A percentile compares a stretch with the other conserved stretches of the same genome.
Evolutionary conservation across 164 flowering plant genomes (phyloP).

Genomic region (Hamamelis virginiana): DNA sequence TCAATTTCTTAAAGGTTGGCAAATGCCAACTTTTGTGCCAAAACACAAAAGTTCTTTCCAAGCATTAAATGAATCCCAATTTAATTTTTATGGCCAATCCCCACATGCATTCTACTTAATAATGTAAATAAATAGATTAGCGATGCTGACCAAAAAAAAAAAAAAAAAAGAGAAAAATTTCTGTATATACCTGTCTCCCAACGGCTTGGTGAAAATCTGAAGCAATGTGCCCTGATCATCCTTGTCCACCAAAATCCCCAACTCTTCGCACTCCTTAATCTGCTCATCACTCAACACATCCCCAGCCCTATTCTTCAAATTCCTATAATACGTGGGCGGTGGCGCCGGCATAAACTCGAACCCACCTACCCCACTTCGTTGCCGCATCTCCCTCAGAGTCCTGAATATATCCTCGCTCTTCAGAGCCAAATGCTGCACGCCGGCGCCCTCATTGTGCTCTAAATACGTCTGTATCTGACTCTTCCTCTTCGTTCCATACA

Average conservation of each 20-base stretch:
- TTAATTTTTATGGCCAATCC: no score
- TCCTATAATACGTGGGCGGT: constrained; percentile 78
- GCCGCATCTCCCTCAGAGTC: constrained; percentile 84
- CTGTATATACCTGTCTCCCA: constrained; percentile 76
- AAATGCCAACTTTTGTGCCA: no score
- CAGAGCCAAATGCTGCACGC: constrained; percentile 86
- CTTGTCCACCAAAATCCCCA: constrained; percentile 85
- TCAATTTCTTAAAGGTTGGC: no score
- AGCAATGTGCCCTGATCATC: constrained; percentile 85
- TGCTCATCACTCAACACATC: constrained; percentile 78
- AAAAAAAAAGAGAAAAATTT: no score
- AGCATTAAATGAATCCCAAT: no score
- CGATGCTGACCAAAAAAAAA: no score
- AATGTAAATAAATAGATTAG: no score
- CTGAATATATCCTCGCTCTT: constrained; percentile 61
- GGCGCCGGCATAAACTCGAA: constrained; percentile 95
- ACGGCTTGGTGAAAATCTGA: constrained; percentile 90
- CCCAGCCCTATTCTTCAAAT: constrained; percentile 63
- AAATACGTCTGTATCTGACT: constrained; percentile 89
- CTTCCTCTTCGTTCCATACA: constrained; percentile 80
- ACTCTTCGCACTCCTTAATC: constrained; percentile 78
- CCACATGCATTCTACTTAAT: no score
- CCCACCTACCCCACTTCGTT: constrained; percentile 67
- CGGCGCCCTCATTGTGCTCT: constrained; percentile 91
- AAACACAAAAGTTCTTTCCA: no score